Conservation (phyloP, 441 rosid species). For the Gossypium laxum region DNA sequence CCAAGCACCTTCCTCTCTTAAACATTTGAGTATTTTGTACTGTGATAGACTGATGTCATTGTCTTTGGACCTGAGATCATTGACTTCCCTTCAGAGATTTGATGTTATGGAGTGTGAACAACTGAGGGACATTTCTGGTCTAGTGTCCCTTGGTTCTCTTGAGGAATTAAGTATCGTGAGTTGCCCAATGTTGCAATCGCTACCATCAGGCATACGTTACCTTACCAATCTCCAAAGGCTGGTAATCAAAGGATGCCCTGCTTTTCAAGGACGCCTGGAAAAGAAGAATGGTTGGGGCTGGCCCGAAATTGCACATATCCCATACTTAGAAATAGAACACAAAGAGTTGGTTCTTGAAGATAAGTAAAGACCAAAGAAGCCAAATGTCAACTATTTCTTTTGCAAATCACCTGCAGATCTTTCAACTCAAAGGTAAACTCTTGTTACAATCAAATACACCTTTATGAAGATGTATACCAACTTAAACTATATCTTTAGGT, state of each 20-base stretch:
- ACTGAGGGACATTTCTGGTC: background rate
- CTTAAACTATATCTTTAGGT: background rate
- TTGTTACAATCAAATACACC: background rate
- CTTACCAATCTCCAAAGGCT: background rate
- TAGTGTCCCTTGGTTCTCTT: background rate
- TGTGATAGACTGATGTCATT: conserved; percentile 4
- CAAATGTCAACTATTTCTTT: background rate
- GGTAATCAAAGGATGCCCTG: conserved; percentile 6
- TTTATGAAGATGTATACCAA: background rate
- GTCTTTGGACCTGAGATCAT: background rate
- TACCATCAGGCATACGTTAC: background rate
- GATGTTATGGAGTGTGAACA: background rate
- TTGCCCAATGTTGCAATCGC: conserved; percentile 1
- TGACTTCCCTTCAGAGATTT: conserved; percentile 5
- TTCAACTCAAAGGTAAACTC: background rate
- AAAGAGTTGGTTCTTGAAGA: background rate
- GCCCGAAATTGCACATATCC: background rate
- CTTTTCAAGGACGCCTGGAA: background rate
- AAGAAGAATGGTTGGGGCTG: background rate
- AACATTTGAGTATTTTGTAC: conserved; percentile 9
- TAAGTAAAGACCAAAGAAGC: background rate
- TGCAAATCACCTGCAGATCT: background rate
- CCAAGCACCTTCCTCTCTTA: background rate
- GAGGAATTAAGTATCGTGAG: background rate
- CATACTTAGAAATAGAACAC: background rate